phyloP scores from a whole-genome alignment of 139 green algal species.

The Nannochloris sp. region DNA sequence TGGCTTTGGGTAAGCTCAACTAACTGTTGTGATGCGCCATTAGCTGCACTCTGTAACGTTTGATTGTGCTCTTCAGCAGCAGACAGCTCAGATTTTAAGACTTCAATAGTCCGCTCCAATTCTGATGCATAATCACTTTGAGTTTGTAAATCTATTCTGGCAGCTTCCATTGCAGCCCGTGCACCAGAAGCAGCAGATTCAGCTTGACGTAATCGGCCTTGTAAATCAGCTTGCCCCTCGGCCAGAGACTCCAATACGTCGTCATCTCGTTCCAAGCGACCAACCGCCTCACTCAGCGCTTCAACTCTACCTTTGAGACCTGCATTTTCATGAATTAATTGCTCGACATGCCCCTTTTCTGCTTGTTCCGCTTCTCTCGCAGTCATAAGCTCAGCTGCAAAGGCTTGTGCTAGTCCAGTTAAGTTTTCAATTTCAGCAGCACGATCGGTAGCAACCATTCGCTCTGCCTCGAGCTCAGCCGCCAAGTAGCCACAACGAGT shows the following conservation, averaged over 20 bases:
- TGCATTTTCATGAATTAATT: neutral
- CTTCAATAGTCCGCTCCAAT: neutral
- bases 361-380: neutral
- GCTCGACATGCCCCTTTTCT: neutral
- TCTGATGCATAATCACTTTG: neutral
- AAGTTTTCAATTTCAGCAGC: neutral
- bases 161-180: neutral
- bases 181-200: neutral
- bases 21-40: conserved; percentile 6
- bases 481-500: conserved; percentile 2
- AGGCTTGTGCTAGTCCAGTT: neutral
- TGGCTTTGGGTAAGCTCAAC: conserved; percentile 5
- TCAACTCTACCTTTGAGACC: conserved; percentile 2
- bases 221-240: conserved; percentile 12
- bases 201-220: neutral
- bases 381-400: conserved; percentile 5
- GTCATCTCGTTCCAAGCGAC: conserved; percentile 1
- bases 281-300: conserved; percentile 11
- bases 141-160: neutral
- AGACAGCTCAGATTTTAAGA: conserved; percentile 10
- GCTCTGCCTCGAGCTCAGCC: conserved; percentile 1
- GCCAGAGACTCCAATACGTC: conserved; percentile 16
- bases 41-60: neutral
- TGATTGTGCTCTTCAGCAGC: conserved; percentile 3
- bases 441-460: neutral